These are phyloP conservation scores for Neurospora tetraspora DNA, from an alignment of 495 filamentous ascomycete genomes.

Conservation along the genomic window DNA sequence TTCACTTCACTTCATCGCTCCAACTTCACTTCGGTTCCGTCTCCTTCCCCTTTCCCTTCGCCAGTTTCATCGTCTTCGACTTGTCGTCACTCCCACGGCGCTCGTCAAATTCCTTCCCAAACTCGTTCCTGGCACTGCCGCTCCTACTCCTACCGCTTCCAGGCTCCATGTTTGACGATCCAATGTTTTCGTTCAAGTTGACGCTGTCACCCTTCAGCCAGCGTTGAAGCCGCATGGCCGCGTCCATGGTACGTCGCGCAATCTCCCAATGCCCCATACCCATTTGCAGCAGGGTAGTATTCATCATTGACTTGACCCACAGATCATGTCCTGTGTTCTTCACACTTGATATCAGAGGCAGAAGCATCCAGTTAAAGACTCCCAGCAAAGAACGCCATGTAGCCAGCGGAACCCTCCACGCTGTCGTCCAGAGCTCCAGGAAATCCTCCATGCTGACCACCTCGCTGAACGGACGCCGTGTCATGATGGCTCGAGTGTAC, in stretches of 20 bases:
- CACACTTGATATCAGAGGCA: slow-evolving; percentile 14
- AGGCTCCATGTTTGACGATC: neutral
- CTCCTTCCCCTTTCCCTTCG: neutral
- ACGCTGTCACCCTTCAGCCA: slow-evolving; percentile 17
- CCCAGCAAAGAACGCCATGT: slow-evolving; percentile 25
- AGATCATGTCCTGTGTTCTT: slow-evolving; percentile 15
- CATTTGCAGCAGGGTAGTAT: slow-evolving; percentile 22
- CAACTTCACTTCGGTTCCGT: neutral
- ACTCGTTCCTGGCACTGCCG: neutral
- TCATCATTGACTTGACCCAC: slow-evolving; percentile 25
- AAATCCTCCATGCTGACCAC: slow-evolving; percentile 16
- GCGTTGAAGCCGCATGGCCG: slow-evolving; percentile 14
- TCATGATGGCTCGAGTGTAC: slow-evolving; percentile 24
- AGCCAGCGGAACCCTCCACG: slow-evolving; percentile 24
- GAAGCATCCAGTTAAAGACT: slow-evolving; percentile 24
- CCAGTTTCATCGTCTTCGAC: neutral
- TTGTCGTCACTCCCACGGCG: neutral
- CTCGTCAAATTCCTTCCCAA: neutral
- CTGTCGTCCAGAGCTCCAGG: slow-evolving; percentile 25
- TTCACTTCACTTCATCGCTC: too few species aligned
- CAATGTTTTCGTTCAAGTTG: neutral
- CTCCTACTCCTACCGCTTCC: neutral
- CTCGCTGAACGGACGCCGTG: slow-evolving; percentile 17
- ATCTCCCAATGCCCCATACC: slow-evolving; percentile 31
- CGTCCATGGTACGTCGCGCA: slow-evolving; percentile 14